Conservation (phyloP, 1,139 yeast species). For the Blastobotrys persicus region DNA sequence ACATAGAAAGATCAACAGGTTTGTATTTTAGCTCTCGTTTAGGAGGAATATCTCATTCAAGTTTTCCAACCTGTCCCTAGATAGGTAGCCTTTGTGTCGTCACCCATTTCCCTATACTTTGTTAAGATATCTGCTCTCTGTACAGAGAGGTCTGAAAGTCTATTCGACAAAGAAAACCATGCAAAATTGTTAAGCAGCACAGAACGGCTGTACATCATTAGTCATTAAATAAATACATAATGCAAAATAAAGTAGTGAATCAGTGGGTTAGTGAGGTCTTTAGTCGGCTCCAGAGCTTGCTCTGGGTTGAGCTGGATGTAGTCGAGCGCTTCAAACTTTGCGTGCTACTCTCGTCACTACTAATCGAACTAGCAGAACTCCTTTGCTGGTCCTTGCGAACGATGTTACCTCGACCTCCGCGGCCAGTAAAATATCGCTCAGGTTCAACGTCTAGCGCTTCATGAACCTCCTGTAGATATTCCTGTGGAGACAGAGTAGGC, state of each 20-base stretch:
- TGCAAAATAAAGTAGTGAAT: constrained; percentile 1
- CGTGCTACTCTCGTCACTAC: neutral
- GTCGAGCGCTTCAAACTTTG: neutral
- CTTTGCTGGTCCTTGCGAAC: constrained; percentile 18
- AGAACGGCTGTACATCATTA: too few species aligned
- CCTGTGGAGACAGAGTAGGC: constrained; percentile 35
- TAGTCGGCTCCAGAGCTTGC: constrained; percentile 28
- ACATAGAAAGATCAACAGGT: too few species aligned
- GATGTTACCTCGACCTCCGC: constrained; percentile 41
- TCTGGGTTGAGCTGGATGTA: constrained; percentile 3
- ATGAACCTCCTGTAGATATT: constrained; percentile 37
- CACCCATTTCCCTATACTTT: too few species aligned
- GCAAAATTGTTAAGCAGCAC: too few species aligned
- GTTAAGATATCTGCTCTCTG: too few species aligned
- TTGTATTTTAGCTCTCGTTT: too few species aligned
- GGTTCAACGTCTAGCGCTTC: constrained; percentile 35
- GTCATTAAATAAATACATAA: neutral
- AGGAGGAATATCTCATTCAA: too few species aligned
- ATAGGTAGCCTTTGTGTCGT: too few species aligned
- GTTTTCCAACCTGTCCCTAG: too few species aligned
- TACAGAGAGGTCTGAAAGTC: too few species aligned
- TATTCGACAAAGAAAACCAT: too few species aligned
- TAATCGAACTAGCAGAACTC: neutral
- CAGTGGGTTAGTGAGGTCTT: constrained; percentile 31
- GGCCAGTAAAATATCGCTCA: constrained; percentile 36